Evolutionary conservation across 495 filamentous ascomycete genomes (phyloP), one percentile per base, ranked within the genome.

Genomic region (Xylaria nigripes): DNA sequence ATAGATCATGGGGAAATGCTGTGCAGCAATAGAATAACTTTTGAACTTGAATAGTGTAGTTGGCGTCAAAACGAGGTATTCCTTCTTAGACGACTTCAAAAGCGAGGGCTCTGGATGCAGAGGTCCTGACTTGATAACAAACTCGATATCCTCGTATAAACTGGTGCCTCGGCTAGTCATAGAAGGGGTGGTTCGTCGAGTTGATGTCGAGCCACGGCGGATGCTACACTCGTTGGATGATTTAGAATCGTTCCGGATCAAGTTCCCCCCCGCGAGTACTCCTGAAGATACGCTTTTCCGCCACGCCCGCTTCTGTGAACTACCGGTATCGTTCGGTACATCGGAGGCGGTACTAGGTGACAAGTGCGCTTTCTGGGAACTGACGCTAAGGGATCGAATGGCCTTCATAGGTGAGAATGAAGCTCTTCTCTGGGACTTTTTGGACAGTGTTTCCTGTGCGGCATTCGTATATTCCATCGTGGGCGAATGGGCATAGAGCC

Each of bases 31-130:
- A 50, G 86, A 85, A 61, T 84, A 84, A 58, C 74, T 76, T 68
- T 89, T 94, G 69, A 90, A 89, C 43, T 89, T 84, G 54, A 95
- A 65, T 36, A 98, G 66, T 67, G 95, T 85, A 22, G 82, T 81
- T 44, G 91, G 84, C 9, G 91, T 96, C 32, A 96, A 76, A n/a
- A 96, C 93, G 27, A 96, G 72, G 59, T 89, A 96, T 56, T 94
- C 89, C 61, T 82, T 87, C 71, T 87, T 91, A 66, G 88, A 86
- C 66, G 88, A 86, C 66, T 88, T 80, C 67, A 96, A 82, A 69
- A 95, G 79, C 41, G 86, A 82, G 24, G 84, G 81, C 30, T 87
- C 87, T 1, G 85, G 85, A 68, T 95, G 89, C 22, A 94, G 78
- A 57, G 89, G 83, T 2, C 89, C 89, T 1, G 57, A 65, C 32